A percentile compares a stretch with the other conserved stretches of the same genome.
Evolutionary conservation across 192 early-diverging fungal species (phyloP).

Genomic region (Podochytrium sp.): DNA sequence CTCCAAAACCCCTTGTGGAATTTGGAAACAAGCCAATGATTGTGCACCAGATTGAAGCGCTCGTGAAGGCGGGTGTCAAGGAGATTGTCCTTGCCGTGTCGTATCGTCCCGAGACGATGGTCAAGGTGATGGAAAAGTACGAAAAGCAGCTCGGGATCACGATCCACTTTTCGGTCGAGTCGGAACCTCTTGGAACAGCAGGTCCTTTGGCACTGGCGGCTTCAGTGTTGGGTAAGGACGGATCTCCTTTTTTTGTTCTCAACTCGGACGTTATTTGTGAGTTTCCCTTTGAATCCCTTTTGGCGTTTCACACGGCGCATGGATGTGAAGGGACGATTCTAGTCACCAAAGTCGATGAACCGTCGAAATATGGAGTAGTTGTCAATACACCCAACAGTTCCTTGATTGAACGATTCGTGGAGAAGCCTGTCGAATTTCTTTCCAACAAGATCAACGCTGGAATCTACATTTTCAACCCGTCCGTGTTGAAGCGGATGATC

Average conservation of each 20-base stretch:
- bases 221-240: constrained; percentile 64
- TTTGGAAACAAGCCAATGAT: constrained; percentile 99
- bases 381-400: constrained; percentile 69
- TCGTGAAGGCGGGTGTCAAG: constrained; percentile 94
- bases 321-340: constrained; percentile 95
- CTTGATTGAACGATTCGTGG: constrained; percentile 93
- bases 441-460: constrained; percentile 98
- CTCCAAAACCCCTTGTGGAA: constrained; percentile 98
- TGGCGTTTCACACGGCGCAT: constrained; percentile 88
- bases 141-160: constrained; percentile 72
- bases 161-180: constrained; percentile 60
- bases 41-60: constrained; percentile 95
- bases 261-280: constrained; percentile 96
- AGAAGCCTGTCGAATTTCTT: constrained; percentile 95
- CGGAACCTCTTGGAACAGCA: constrained; percentile 60
- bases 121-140: constrained; percentile 87
- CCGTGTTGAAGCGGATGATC: constrained; percentile 92
- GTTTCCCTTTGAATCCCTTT: constrained; percentile 88
- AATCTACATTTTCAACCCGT: constrained; percentile 97
- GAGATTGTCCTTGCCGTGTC: constrained; percentile 99
- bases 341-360: constrained; percentile 96
- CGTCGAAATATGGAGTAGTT: constrained; percentile 98
- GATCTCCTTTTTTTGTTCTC: constrained; percentile 96
- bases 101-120: constrained; percentile 99
- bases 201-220: constrained; percentile 59